phyloP scores from a whole-genome alignment of 257 asterid genomes.

The Nicotiana paniculata region DNA sequence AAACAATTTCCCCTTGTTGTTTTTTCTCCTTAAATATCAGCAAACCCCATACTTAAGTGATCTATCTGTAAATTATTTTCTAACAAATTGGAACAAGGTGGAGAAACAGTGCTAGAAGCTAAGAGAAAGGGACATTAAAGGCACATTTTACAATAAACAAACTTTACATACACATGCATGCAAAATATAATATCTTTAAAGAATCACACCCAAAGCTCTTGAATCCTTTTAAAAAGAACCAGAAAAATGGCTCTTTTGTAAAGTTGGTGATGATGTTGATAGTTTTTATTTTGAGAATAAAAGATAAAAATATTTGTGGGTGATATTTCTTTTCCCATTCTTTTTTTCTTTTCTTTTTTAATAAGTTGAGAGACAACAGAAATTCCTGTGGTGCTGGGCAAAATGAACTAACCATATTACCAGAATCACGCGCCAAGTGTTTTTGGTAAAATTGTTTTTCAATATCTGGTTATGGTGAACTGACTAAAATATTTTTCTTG shows the following conservation, averaged over 20 bases:
- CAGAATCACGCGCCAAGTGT: no score
- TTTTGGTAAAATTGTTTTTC: no score
- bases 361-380: not conserved
- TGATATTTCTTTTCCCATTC: not conserved
- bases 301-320: not conserved
- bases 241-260: slow-evolving; percentile 1
- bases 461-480: no score
- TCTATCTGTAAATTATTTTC: not conserved
- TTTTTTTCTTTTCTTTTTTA: not conserved
- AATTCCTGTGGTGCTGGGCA: not conserved
- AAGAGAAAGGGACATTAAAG: not conserved
- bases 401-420: not conserved
- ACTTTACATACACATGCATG: not conserved
- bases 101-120: not conserved
- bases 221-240: not conserved
- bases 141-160: not conserved
- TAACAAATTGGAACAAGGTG: not conserved
- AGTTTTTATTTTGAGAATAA: not conserved
- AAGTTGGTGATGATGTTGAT: not conserved
- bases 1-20: not conserved
- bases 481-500: no score
- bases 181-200: not conserved
- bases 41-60: not conserved
- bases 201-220: not conserved
- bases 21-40: not conserved